Evolutionary conservation across 73 alveolate species (phyloP).

Genomic region (Paramecium caudatum): DNA sequence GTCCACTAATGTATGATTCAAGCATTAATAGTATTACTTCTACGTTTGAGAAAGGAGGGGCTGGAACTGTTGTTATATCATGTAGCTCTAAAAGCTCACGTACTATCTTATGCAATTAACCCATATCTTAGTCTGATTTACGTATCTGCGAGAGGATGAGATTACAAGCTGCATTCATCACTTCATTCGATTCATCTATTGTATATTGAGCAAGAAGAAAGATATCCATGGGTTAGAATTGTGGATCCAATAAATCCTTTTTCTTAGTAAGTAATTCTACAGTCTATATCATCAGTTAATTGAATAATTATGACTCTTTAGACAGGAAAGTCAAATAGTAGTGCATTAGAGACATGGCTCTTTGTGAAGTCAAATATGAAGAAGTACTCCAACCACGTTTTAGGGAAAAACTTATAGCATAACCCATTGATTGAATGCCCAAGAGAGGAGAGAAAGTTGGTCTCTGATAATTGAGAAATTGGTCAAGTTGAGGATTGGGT

Average conservation of each 20-base stretch:
- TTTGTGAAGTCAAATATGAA: constrained; percentile 37
- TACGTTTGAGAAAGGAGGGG: constrained; percentile 10
- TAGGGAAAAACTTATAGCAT: neutral
- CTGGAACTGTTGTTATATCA: no score
- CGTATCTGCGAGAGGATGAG: constrained; percentile 29
- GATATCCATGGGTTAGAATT: constrained; percentile 60
- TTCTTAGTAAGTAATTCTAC: constrained; percentile 70
- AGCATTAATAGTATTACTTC: constrained; percentile 41
- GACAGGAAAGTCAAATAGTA: neutral
- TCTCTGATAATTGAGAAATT: constrained; percentile 14
- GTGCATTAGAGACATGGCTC: constrained; percentile 62
- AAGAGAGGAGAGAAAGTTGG: constrained; percentile 25
- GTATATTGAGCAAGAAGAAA: constrained; percentile 34
- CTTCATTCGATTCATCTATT: constrained; percentile 74
- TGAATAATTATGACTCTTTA: constrained; percentile 48
- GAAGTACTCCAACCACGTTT: constrained; percentile 53
- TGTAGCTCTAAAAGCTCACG: constrained; percentile 5
- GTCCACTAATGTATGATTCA: constrained; percentile 8
- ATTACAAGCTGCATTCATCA: constrained; percentile 75
- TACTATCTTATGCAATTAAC: neutral
- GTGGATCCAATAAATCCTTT: constrained; percentile 15
- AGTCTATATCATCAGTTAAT: constrained; percentile 54
- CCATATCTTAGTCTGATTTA: constrained; percentile 1
- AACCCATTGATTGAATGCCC: constrained; percentile 36
- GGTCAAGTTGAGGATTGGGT: neutral